These are phyloP conservation scores for Phtheirospermum japonicum DNA, from an alignment of 257 asterid genomes.

Conservation along the genomic window DNA sequence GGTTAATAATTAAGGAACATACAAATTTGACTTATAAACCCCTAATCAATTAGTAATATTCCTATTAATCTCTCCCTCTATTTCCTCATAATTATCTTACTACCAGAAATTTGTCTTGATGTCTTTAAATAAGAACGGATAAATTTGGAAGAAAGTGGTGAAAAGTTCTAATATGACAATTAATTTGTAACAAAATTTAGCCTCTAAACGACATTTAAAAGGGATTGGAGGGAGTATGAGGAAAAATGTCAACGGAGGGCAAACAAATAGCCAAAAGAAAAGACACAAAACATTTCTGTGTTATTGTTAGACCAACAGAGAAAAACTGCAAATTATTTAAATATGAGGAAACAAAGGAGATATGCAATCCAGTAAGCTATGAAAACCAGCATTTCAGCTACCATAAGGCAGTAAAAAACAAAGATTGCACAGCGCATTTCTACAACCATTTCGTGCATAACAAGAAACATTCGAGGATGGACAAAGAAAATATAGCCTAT, in stretches of 20 bases:
- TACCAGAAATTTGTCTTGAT: not conserved
- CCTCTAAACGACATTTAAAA: too few relatives aligned
- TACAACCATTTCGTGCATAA: not conserved
- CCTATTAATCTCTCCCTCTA: not conserved
- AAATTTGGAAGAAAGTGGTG: not conserved
- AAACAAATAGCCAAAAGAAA: conserved; percentile 3
- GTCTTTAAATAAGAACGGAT: not conserved
- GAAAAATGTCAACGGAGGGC: conserved; percentile 21
- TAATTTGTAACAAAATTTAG: not conserved
- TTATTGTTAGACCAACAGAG: not conserved
- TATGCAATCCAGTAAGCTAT: not conserved
- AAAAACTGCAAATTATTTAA: not conserved
- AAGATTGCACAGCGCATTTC: not conserved
- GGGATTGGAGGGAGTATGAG: not conserved
- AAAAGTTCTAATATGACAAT: not conserved
- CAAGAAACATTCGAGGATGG: not conserved
- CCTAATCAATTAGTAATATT: too few relatives aligned
- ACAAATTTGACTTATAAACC: not conserved
- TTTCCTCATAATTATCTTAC: not conserved
- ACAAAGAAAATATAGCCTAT: not conserved
- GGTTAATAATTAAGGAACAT: too few relatives aligned
- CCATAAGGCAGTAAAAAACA: not conserved
- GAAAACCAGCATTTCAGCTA: conserved; percentile 7
- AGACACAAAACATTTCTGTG: too few relatives aligned
- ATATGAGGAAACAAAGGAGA: not conserved